Evolutionary conservation across 371 early-diverging fungal genomes (phyloP).

Genomic region (Apophysomyces sp.): DNA sequence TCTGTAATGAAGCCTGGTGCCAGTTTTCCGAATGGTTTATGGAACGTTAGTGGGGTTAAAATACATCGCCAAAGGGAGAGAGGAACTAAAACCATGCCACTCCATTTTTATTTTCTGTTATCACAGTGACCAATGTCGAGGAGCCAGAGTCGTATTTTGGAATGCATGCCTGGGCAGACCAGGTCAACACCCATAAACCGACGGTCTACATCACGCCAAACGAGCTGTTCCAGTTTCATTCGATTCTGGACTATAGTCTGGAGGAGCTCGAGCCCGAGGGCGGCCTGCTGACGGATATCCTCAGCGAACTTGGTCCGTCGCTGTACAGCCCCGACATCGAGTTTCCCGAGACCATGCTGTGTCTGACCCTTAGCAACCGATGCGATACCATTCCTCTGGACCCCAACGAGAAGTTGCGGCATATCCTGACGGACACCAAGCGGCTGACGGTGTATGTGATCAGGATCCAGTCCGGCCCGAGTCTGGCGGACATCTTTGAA

Average conservation of each 20-base stretch:
- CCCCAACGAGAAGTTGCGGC: conserved; percentile 59
- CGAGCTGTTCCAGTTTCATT: conserved; percentile 89
- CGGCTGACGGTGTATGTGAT: conserved; percentile 81
- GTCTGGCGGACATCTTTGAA: conserved; percentile 83
- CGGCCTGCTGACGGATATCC: conserved; percentile 78
- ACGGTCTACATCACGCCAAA: conserved; percentile 85
- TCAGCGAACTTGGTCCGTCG: conserved; percentile 80
- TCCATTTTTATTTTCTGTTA: background rate
- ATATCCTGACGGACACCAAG: conserved; percentile 88
- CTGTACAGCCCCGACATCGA: conserved; percentile 58
- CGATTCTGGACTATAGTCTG: conserved; percentile 73
- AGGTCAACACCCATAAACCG: conserved; percentile 82
- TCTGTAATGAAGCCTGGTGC: conserved; percentile 62
- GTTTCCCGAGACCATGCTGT: conserved; percentile 64
- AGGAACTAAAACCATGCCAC: background rate
- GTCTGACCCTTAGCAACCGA: conserved; percentile 69
- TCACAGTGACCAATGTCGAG: conserved; percentile 73
- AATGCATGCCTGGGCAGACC: conserved; percentile 88
- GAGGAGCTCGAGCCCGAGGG: conserved; percentile 57
- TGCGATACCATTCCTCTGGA: conserved; percentile 67
- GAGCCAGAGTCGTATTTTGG: conserved; percentile 89
- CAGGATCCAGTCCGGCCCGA: conserved; percentile 77
- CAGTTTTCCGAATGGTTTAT: conserved; percentile 79
- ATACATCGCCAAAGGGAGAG: background rate
- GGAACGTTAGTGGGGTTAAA: conserved; percentile 44